A percentile compares a stretch with the other conserved stretches of the same genome.
Conservation (phyloP, 495 filamentous ascomycete species). For the Hypoxylon lienhwacheense region DNA sequence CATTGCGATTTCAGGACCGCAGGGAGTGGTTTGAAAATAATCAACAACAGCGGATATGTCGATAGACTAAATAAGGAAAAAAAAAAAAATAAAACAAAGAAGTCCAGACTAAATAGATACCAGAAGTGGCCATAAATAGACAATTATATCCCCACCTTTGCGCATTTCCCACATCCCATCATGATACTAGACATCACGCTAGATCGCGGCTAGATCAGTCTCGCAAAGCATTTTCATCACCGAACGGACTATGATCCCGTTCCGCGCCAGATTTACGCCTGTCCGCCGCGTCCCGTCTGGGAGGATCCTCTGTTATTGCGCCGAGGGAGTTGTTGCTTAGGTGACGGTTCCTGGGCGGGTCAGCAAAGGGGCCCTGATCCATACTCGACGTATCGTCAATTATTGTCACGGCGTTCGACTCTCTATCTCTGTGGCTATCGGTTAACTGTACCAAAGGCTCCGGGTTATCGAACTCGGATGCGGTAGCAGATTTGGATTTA, state of each 20-base stretch:
- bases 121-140: slow-evolving; percentile 26
- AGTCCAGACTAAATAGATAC: slow-evolving; percentile 34
- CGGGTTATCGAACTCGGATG: slow-evolving; percentile 16
- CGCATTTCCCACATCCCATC: slow-evolving; percentile 37
- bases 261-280: slow-evolving; percentile 30
- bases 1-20: slow-evolving; percentile 1
- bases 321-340: slow-evolving; percentile 52
- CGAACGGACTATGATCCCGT: slow-evolving; percentile 55
- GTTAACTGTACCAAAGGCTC: slow-evolving; percentile 16
- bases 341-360: slow-evolving; percentile 46
- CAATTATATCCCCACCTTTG: slow-evolving; percentile 20
- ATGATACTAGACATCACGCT: slow-evolving; percentile 31
- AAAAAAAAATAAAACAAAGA: slow-evolving; percentile 12
- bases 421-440: slow-evolving; percentile 26
- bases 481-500: slow-evolving; percentile 39
- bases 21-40: slow-evolving; percentile 30
- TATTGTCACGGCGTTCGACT: slow-evolving; percentile 47
- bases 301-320: slow-evolving; percentile 56
- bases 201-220: slow-evolving; percentile 36
- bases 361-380: slow-evolving; percentile 62
- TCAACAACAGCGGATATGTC: slow-evolving; percentile 15
- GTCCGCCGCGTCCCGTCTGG: slow-evolving; percentile 46
- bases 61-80: slow-evolving; percentile 11
- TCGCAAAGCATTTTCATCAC: slow-evolving; percentile 57
- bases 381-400: slow-evolving; percentile 53